Evolutionary conservation across 805 yeast genomes (phyloP).

Genomic region (Suhomyces sp.): DNA sequence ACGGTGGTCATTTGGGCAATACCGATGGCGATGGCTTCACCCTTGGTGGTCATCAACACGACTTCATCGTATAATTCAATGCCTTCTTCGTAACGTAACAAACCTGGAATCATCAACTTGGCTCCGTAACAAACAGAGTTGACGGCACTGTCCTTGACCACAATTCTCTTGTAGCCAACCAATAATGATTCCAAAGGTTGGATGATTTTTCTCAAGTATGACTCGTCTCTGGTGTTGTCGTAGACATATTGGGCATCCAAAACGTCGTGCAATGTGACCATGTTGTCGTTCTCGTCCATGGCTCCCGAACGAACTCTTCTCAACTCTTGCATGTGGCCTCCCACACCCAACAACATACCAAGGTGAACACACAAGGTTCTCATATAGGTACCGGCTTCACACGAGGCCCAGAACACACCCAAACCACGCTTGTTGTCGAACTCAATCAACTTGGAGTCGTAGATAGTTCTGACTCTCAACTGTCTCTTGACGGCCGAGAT

Average conservation of each 20-base stretch:
- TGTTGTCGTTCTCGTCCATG: slow-evolving; percentile 78
- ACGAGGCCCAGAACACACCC: slow-evolving; percentile 99
- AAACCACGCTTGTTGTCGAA: slow-evolving; percentile 95
- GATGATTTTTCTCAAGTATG: slow-evolving; percentile 88
- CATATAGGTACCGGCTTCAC: slow-evolving; percentile 99
- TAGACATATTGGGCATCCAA: slow-evolving; percentile 97
- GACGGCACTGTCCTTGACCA: slow-evolving; percentile 90
- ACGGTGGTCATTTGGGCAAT: slow-evolving; percentile 99
- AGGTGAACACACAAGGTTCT: slow-evolving; percentile 98
- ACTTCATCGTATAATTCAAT: slow-evolving; percentile 97
- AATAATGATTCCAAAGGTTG: slow-evolving; percentile 93
- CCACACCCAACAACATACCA: slow-evolving; percentile 97
- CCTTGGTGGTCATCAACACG: slow-evolving; percentile 96
- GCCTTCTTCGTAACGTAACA: slow-evolving; percentile 95
- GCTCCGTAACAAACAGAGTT: slow-evolving; percentile 99
- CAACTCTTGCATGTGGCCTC: slow-evolving; percentile 99
- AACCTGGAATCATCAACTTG: slow-evolving; percentile 97
- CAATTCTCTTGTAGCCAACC: slow-evolving; percentile 94
- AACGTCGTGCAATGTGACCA: slow-evolving; percentile 96
- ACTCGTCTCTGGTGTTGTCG: slow-evolving; percentile 96
- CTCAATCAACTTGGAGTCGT: slow-evolving; percentile 92
- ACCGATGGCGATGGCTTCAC: slow-evolving; percentile 98
- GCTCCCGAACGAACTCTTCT: slow-evolving; percentile 99
- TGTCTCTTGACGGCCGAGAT: slow-evolving; percentile 99
- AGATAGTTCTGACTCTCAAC: slow-evolving; percentile 95